Conservation (phyloP, 2,329 filamentous ascomycete species). For the Colletotrichum costaricense region DNA sequence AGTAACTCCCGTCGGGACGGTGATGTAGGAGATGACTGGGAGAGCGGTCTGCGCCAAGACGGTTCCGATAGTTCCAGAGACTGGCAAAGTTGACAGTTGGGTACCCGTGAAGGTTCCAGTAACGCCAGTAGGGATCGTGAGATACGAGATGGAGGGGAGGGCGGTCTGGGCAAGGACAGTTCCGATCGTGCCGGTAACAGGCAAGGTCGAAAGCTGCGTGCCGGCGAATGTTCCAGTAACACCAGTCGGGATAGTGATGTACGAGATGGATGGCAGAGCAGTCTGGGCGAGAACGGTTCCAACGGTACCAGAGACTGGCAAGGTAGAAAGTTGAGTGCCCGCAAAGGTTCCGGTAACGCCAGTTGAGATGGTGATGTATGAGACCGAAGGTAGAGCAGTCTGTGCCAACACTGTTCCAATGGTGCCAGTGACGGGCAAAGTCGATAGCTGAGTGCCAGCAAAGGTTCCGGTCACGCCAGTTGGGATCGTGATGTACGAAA, state of each 20-base stretch:
- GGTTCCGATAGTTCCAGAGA: background rate
- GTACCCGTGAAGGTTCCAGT: background rate
- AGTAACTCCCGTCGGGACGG: background rate
- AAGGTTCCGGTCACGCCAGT: conserved; percentile 11
- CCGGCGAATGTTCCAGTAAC: conserved; percentile 7
- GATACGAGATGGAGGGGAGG: background rate
- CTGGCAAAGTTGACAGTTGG: background rate
- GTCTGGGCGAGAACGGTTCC: background rate
- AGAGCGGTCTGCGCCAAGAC: background rate
- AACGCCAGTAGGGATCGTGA: background rate
- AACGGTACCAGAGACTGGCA: background rate
- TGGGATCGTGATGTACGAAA: background rate
- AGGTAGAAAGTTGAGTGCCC: background rate
- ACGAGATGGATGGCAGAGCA: background rate
- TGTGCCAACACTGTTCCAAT: background rate
- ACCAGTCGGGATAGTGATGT: conserved; percentile 3
- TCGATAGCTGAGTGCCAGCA: conserved; percentile 1
- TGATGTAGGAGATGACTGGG: background rate
- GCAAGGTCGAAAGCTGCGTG: background rate
- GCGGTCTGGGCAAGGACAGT: background rate
- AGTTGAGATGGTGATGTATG: background rate
- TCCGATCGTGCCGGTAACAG: background rate
- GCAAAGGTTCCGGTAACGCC: background rate
- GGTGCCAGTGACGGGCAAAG: background rate
- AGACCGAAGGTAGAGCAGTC: background rate